Evolutionary conservation across 208 protist species (phyloP), one percentile per base, ranked within the genome.

Genomic region (Leishmania mexicana): DNA sequence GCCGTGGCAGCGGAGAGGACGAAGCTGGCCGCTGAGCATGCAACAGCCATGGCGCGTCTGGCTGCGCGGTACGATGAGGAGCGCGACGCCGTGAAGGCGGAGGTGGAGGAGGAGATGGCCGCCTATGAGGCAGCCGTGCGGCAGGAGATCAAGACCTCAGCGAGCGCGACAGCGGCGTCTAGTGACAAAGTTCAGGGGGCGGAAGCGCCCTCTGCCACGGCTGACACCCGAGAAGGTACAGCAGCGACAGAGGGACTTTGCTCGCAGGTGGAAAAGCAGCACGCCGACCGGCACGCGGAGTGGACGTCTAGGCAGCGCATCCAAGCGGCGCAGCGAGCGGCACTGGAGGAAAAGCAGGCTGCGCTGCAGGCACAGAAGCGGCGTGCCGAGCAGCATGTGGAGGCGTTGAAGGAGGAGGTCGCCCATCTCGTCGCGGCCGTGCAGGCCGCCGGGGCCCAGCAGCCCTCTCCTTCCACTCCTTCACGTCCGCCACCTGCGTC

Each of bases 51-150:
- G 79, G 49, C 78, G 47, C 85, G 86, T 28, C 83, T 83, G 78
- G 7, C 51, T 54, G 51, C 79, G 54, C 65, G 86, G 68, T 93
- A 93, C 83, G 80, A 75, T 42, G 86, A 89, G 54, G 90, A 96
- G 81, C 85, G 89, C 75, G 80, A 81, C 17, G 83, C 81, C 11
- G 76, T 90, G 64, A 81, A 85, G 70, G 88, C 79, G 1, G 89
- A 93, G 86, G 85, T 94, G 38, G 89, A 94, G 28, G 87, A 94
- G 74, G 91, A 96, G 79, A 88, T 94, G 62, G 35, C 64, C 21
- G 86, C 88, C 54, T 93, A 92, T 75, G 88, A 88, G 73, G 58
- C 68, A 31, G 82, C 82, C 19, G 83, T 90, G 76, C 79, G 75
- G 35, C 47, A 86, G 76, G 81, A 86, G 40, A 84, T 92, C 1